phyloP scores from a whole-genome alignment of 2,329 filamentous ascomycete genomes.

The Penicillium verrucosum region DNA sequence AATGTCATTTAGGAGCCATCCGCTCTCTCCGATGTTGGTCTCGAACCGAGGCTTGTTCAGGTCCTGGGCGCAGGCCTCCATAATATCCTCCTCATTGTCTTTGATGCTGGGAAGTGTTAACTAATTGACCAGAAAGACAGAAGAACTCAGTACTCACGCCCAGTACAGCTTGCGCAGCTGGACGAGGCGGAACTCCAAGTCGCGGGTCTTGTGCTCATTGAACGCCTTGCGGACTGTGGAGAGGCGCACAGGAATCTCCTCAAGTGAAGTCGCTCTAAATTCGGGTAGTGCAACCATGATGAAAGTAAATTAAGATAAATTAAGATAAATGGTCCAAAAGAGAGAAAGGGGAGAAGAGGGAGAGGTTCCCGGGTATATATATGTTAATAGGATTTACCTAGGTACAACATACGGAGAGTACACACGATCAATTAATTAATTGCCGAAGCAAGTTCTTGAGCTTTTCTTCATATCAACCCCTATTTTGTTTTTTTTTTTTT shows the following conservation, averaged over 20 bases:
- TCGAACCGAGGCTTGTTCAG: conserved; percentile 76
- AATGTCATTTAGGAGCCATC: conserved; percentile 77
- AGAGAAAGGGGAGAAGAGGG: background rate
- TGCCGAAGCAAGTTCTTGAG: background rate
- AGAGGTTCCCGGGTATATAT: background rate
- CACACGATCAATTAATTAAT: too few species aligned
- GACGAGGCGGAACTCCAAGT: conserved; percentile 73
- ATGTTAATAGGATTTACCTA: too few species aligned
- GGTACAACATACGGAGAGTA: too few species aligned
- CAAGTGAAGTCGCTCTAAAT: conserved; percentile 62
- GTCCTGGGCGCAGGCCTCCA: conserved; percentile 73
- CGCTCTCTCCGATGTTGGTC: conserved; percentile 68
- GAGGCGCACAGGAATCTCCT: conserved; percentile 62
- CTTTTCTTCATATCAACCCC: background rate
- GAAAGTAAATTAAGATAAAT: background rate
- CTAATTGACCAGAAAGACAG: background rate
- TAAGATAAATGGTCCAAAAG: background rate
- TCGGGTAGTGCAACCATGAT: conserved; percentile 39
- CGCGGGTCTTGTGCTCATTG: conserved; percentile 74
- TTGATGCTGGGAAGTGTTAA: conserved; percentile 51
- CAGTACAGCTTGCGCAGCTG: conserved; percentile 96
- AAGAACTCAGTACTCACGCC: conserved; percentile 52
- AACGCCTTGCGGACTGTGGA: conserved; percentile 66
- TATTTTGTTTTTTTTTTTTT: background rate
- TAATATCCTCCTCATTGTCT: conserved; percentile 70